Conservation (phyloP, 2,329 filamentous ascomycete genomes). For the Cryphonectria naterciae region DNA sequence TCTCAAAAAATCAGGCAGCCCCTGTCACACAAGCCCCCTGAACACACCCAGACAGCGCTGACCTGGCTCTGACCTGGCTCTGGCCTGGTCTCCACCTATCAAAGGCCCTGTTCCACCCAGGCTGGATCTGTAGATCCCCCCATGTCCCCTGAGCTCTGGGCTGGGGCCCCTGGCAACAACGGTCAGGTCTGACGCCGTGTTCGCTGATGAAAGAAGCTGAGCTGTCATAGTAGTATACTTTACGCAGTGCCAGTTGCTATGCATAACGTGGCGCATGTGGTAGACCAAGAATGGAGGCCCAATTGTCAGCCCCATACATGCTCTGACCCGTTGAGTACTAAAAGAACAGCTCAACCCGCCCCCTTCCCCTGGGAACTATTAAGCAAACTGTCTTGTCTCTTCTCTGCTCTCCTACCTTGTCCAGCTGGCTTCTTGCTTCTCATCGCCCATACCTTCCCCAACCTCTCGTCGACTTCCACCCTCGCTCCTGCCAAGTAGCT, state of each 20-base stretch:
- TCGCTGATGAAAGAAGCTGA: slow-evolving; percentile 11
- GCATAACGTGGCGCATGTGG: slow-evolving; percentile 13
- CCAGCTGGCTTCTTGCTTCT: slow-evolving; percentile 27
- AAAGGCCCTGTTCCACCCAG: neutral
- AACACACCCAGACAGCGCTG: neutral
- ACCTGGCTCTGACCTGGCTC: slow-evolving; percentile 8
- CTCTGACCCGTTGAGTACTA: slow-evolving; percentile 20
- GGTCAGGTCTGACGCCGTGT: slow-evolving; percentile 14
- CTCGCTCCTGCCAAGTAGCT: slow-evolving; percentile 8
- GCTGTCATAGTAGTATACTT: neutral
- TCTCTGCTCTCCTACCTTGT: slow-evolving; percentile 7
- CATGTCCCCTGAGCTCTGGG: slow-evolving; percentile 13
- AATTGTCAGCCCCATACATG: slow-evolving; percentile 19
- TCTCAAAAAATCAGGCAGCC: neutral
- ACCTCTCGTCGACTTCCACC: slow-evolving; percentile 16
- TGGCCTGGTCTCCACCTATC: slow-evolving; percentile 3
- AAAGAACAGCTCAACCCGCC: slow-evolving; percentile 29
- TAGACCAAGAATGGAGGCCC: slow-evolving; percentile 15
- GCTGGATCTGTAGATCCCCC: slow-evolving; percentile 21
- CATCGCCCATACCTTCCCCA: slow-evolving; percentile 16
- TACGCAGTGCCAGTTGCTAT: neutral
- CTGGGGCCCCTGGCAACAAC: slow-evolving; percentile 16
- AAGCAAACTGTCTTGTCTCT: neutral
- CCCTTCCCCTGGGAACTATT: slow-evolving; percentile 19
- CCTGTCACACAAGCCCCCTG: slow-evolving; percentile 1